Conservation (phyloP, 208 protist genomes). For the Novymonas esmeraldas region DNA sequence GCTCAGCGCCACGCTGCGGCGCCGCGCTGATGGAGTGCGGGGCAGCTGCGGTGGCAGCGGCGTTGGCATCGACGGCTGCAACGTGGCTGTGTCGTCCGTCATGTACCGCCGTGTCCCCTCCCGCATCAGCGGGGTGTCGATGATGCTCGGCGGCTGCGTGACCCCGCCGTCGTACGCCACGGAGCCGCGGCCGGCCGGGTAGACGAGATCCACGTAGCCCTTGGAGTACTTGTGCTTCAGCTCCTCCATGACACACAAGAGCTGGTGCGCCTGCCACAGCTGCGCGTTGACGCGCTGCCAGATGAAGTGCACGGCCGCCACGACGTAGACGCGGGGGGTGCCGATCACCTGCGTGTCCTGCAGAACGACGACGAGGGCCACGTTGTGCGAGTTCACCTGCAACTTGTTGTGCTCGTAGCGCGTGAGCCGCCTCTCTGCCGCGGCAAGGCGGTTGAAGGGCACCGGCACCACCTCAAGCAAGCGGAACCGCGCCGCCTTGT, state of each 20-base stretch:
- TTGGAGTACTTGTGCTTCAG: constrained; percentile 67
- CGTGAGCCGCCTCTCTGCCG: constrained; percentile 51
- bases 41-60: constrained; percentile 5
- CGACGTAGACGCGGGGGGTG: constrained; percentile 55
- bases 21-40: background rate
- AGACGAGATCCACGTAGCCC: constrained; percentile 10
- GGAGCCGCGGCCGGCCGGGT: constrained; percentile 2
- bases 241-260: constrained; percentile 55
- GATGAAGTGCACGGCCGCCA: constrained; percentile 73
- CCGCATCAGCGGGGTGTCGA: constrained; percentile 18
- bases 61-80: background rate
- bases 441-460: constrained; percentile 75
- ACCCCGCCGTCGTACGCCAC: constrained; percentile 2
- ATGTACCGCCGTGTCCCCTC: background rate
- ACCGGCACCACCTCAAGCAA: constrained; percentile 62
- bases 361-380: constrained; percentile 76
- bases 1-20: background rate
- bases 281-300: constrained; percentile 85
- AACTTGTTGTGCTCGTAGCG: constrained; percentile 67
- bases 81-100: background rate
- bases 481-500: constrained; percentile 61
- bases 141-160: constrained; percentile 13
- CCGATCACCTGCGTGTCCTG: constrained; percentile 45
- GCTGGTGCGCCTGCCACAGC: constrained; percentile 79
- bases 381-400: constrained; percentile 81